Conservation (phyloP, 768 basidiomycete species). For the Lyophyllum decastes region DNA sequence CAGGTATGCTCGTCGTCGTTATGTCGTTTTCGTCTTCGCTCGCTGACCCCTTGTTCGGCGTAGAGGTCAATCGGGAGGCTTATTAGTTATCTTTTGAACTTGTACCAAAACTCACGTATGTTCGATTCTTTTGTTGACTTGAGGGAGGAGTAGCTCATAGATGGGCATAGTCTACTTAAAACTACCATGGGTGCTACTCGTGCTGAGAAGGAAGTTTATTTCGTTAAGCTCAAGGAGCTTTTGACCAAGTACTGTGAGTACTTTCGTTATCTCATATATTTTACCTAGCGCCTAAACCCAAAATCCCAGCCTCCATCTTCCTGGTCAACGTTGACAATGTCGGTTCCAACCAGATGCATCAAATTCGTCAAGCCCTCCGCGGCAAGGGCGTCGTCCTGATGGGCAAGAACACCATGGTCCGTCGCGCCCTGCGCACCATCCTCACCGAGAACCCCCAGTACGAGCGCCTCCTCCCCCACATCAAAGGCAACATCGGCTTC, state of each 20-base stretch:
- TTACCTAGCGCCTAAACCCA: neutral
- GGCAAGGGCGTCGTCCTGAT: slow-evolving; percentile 96
- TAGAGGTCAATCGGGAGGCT: slow-evolving; percentile 92
- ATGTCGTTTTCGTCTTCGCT: neutral
- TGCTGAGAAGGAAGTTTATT: slow-evolving; percentile 89
- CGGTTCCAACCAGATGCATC: slow-evolving; percentile 99
- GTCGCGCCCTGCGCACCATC: slow-evolving; percentile 93
- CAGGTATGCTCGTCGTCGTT: slow-evolving; percentile 43
- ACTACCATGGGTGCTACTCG: slow-evolving; percentile 88
- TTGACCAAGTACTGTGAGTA: slow-evolving; percentile 84
- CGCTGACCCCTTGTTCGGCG: neutral
- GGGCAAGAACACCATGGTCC: slow-evolving; percentile 99
- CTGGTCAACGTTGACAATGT: slow-evolving; percentile 99
- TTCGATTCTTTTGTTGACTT: neutral
- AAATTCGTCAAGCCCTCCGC: slow-evolving; percentile 93
- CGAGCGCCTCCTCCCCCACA: slow-evolving; percentile 93
- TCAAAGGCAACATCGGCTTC: slow-evolving; percentile 98
- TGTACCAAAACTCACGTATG: slow-evolving; percentile 16
- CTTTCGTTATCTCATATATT: neutral
- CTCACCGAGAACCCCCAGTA: slow-evolving; percentile 89
- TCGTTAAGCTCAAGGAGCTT: slow-evolving; percentile 91
- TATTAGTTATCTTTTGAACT: slow-evolving; percentile 42
- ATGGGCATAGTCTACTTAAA: slow-evolving; percentile 25
- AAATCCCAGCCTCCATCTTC: slow-evolving; percentile 87
- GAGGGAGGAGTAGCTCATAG: neutral